Conservation (phyloP, 1,139 yeast species). For the Zygotorulaspora mrakii region DNA sequence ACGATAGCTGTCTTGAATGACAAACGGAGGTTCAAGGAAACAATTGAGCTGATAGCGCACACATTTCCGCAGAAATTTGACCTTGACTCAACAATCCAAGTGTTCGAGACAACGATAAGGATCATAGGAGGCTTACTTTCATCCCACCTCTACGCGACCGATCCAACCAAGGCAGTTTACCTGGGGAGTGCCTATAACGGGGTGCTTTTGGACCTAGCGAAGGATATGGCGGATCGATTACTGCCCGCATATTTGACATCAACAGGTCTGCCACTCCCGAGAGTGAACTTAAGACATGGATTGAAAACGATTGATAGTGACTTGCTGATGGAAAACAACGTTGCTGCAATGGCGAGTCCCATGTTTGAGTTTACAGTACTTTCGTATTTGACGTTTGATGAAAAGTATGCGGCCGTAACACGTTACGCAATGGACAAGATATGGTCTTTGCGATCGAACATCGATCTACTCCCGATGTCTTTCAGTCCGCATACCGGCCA, state of each 20-base stretch:
- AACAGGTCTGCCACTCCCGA: slow-evolving; percentile 65
- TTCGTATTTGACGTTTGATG: slow-evolving; percentile 69
- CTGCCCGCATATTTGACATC: slow-evolving; percentile 60
- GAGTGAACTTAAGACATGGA: slow-evolving; percentile 61
- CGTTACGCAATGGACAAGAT: slow-evolving; percentile 61
- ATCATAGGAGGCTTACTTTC: slow-evolving; percentile 75
- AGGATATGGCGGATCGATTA: slow-evolving; percentile 64
- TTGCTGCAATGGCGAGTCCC: slow-evolving; percentile 84
- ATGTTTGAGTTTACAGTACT: slow-evolving; percentile 73
- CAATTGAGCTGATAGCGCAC: slow-evolving; percentile 47
- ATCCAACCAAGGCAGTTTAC: slow-evolving; percentile 46
- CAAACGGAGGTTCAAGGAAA: slow-evolving; percentile 48
- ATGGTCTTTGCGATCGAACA: slow-evolving; percentile 62
- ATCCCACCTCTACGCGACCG: slow-evolving; percentile 70
- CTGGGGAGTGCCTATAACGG: slow-evolving; percentile 57
- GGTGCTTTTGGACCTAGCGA: slow-evolving; percentile 61
- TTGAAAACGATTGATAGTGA: slow-evolving; percentile 38
- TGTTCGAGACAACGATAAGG: slow-evolving; percentile 80
- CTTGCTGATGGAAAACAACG: slow-evolving; percentile 59
- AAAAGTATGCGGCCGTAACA: slow-evolving; percentile 61
- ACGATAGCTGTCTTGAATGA: slow-evolving; percentile 72
- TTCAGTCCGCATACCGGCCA: slow-evolving; percentile 55
- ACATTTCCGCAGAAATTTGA: slow-evolving; percentile 44
- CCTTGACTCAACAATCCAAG: slow-evolving; percentile 71
- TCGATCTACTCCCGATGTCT: slow-evolving; percentile 75